Base-by-base conservation (phyloP, 192 early-diverging fungal species). In the Coemansia sp. region DNA sequence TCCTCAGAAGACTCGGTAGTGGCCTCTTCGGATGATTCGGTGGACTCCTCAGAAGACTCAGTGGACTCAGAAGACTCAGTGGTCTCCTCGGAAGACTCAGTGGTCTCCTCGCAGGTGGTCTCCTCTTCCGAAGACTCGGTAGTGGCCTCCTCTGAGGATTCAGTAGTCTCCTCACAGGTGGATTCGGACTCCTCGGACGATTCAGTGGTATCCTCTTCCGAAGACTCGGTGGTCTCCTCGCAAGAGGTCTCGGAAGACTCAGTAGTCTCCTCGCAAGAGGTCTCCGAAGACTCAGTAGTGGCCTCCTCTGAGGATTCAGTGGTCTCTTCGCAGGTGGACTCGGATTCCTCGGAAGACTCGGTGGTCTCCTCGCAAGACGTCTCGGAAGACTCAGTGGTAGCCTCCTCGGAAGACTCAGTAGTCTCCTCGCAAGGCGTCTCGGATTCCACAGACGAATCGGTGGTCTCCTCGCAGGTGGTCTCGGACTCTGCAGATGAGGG, bases 381-480 rank as follows among this genome's bases (percentile, higher is more conserved):
- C 16, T 45, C 43, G 0, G 43, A 45, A 20, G 43, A 45, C 43
- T 45, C 43, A 2, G 39, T 21, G 18, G 64, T 23, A 14, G 57
- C 43, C 38, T 51, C 53, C 36, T 55, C 54, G 23, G 61, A 28
- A 1, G 55, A 49, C 41, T 45, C 45, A n/a, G 56, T 31, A 23
- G 47, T 47, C 43, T 44, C 30, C 55, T 47, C 55, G 44, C 43
- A 45, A 10, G 61, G 9, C 12, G 48, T 43, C 38, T 48, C 50
- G 11, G 64, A 52, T 4, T 26, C 23, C n/a, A n/a, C n/a, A n/a
- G n/a, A n/a, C 40, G 50, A 48, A 37, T 42, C 64, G 3, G 57
- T 30, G 15, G 50, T 53, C 65, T 53, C 63, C n/a, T 36, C 28
- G 12, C 42, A n/a, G 38, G 63, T 59, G 16, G 51, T 50, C 38